A percentile compares a stretch with the other conserved stretches of the same genome.
phyloP scores from a whole-genome alignment of 768 basidiomycete species.

The Mycena rebaudengoi region DNA sequence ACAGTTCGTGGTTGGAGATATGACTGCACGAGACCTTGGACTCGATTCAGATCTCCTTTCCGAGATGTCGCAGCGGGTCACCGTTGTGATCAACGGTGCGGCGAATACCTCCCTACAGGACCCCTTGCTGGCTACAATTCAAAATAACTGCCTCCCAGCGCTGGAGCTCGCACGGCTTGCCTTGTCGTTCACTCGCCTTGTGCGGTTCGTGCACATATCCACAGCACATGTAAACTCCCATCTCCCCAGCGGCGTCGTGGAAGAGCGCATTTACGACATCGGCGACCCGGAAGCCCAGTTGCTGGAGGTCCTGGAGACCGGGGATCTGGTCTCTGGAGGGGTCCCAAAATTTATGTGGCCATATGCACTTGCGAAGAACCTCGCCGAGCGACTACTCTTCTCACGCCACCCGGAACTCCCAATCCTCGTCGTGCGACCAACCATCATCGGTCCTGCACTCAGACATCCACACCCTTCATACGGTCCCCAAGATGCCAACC shows the following conservation, averaged over 20 bases:
- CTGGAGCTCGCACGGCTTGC: neutral
- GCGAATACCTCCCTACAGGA: neutral
- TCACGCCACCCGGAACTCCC: neutral
- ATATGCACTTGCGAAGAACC: neutral
- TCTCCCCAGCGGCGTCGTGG: neutral
- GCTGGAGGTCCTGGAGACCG: neutral
- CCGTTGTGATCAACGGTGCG: neutral
- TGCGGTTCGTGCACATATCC: neutral
- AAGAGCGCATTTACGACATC: neutral
- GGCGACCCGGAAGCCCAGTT: neutral
- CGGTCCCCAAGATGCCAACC: neutral
- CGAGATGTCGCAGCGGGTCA: neutral
- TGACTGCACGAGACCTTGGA: neutral
- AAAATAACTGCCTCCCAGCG: neutral
- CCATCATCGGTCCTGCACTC: neutral
- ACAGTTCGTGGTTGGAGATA: neutral
- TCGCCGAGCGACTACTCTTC: neutral
- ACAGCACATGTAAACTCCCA: neutral
- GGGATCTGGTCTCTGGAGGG: neutral
- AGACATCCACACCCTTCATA: neutral
- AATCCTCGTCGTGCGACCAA: neutral
- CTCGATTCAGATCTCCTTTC: neutral
- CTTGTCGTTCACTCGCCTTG: neutral
- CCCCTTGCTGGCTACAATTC: neutral
- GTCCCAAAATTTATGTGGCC: neutral